phyloP scores from a whole-genome alignment of 345 rosid genomes.

The Salix udensis region DNA sequence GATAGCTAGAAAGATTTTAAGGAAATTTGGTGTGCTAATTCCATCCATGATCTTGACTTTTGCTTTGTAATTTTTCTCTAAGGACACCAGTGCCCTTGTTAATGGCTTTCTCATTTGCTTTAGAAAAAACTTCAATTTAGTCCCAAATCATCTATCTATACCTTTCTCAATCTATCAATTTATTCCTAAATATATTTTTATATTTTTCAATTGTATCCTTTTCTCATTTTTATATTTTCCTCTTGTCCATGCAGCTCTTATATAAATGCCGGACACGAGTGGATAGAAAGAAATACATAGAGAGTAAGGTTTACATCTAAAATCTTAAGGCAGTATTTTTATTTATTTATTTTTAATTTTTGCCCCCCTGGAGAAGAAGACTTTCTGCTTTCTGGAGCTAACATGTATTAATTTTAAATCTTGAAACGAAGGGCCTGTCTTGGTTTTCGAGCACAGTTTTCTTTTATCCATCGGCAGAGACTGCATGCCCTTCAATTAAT shows the following conservation, averaged over 20 bases:
- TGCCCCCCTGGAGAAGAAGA: not conserved
- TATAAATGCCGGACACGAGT: not conserved
- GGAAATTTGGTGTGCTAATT: not conserved
- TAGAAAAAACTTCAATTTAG: too few species aligned
- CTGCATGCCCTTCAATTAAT: not conserved
- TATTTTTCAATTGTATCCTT: too few species aligned
- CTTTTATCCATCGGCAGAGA: not conserved
- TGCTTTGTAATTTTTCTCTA: not conserved
- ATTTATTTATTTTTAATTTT: not conserved
- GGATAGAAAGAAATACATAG: too few species aligned
- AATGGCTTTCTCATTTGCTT: too few species aligned
- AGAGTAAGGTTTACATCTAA: too few species aligned
- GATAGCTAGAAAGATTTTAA: not conserved
- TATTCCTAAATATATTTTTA: too few species aligned
- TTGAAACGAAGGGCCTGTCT: not conserved
- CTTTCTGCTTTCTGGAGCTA: not conserved
- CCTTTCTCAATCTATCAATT: too few species aligned
- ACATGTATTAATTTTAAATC: too few species aligned
- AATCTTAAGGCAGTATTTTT: not conserved
- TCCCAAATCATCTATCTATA: too few species aligned
- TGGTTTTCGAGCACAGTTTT: not conserved
- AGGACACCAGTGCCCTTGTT: not conserved
- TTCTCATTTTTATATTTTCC: not conserved
- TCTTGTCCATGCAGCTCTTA: not conserved
- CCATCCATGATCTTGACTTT: not conserved